A percentile compares a stretch with the other conserved stretches of the same genome.
phyloP scores from a whole-genome alignment of 495 filamentous ascomycete species.

The Tuber borchii region DNA sequence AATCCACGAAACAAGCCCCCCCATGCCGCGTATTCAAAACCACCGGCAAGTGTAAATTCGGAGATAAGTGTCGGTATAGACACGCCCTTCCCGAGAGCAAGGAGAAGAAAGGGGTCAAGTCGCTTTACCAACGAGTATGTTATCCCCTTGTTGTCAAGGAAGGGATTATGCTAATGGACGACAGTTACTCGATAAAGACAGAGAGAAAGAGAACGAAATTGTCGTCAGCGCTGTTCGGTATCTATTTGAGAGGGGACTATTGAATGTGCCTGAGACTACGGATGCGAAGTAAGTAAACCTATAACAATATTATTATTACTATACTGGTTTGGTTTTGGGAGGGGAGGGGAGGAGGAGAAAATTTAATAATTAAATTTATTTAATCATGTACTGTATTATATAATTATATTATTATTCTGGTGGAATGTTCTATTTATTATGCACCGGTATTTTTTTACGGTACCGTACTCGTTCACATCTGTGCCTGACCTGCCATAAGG shows the following conservation, averaged over 20 bases:
- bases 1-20: slow-evolving; percentile 42
- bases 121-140: slow-evolving; percentile 52
- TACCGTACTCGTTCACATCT: not conserved
- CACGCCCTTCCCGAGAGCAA: slow-evolving; percentile 41
- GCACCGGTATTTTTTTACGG: not conserved
- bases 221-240: slow-evolving; percentile 36
- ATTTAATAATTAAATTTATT: not conserved
- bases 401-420: not conserved
- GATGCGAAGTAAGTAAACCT: not conserved
- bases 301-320: not conserved
- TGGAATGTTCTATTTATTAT: not conserved
- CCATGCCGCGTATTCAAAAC: slow-evolving; percentile 49
- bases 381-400: not conserved
- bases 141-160: not conserved
- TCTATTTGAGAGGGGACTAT: slow-evolving; percentile 24
- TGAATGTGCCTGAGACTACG: slow-evolving; percentile 4
- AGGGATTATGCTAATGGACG: slow-evolving; percentile 11
- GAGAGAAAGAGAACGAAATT: slow-evolving; percentile 37
- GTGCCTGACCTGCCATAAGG: not conserved
- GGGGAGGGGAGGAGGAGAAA: not conserved
- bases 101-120: slow-evolving; percentile 40
- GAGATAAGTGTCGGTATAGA: slow-evolving; percentile 48
- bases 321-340: not conserved
- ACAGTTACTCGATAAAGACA: slow-evolving; percentile 41
- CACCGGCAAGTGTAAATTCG: slow-evolving; percentile 47